Conservation (phyloP, 1,284 basidiomycete species). For the Neonothopanus nambi region DNA sequence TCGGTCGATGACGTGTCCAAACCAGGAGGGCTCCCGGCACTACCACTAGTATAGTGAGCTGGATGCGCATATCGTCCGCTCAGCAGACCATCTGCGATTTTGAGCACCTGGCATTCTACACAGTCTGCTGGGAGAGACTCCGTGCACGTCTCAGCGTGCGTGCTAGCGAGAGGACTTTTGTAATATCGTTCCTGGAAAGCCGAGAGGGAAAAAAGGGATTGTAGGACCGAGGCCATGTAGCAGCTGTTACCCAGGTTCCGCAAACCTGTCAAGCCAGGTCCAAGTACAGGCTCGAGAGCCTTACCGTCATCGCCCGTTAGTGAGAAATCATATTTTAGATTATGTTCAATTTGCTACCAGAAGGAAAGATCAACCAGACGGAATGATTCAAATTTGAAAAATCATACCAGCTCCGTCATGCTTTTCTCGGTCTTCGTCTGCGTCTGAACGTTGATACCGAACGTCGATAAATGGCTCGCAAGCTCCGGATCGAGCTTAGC, state of each 20-base stretch:
- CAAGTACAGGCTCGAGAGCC: slow-evolving; percentile 87
- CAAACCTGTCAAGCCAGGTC: slow-evolving; percentile 87
- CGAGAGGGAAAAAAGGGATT: slow-evolving; percentile 83
- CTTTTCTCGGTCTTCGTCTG: slow-evolving; percentile 96
- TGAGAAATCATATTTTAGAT: slow-evolving; percentile 93
- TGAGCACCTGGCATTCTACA: slow-evolving; percentile 93
- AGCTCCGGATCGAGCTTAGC: slow-evolving; percentile 82
- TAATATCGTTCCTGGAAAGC: slow-evolving; percentile 79
- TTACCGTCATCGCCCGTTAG: slow-evolving; percentile 90
- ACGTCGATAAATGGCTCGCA: slow-evolving; percentile 72
- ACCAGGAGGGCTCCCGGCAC: background rate
- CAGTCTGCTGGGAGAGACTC: slow-evolving; percentile 80
- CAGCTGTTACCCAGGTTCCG: slow-evolving; percentile 97
- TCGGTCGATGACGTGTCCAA: background rate
- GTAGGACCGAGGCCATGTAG: slow-evolving; percentile 95
- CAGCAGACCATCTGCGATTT: slow-evolving; percentile 89
- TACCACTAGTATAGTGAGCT: slow-evolving; percentile 23
- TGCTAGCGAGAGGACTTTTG: slow-evolving; percentile 38
- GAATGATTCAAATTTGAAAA: background rate
- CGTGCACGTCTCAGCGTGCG: slow-evolving; percentile 68
- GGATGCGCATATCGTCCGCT: slow-evolving; percentile 90
- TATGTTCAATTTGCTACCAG: slow-evolving; percentile 91
- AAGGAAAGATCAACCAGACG: background rate
- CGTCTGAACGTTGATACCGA: slow-evolving; percentile 85
- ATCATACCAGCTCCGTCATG: slow-evolving; percentile 90